A percentile compares a stretch with the other conserved stretches of the same genome.
Evolutionary conservation across 306 rosid genomes (phyloP).

Genomic region (Oxytropis ochrocephala): DNA sequence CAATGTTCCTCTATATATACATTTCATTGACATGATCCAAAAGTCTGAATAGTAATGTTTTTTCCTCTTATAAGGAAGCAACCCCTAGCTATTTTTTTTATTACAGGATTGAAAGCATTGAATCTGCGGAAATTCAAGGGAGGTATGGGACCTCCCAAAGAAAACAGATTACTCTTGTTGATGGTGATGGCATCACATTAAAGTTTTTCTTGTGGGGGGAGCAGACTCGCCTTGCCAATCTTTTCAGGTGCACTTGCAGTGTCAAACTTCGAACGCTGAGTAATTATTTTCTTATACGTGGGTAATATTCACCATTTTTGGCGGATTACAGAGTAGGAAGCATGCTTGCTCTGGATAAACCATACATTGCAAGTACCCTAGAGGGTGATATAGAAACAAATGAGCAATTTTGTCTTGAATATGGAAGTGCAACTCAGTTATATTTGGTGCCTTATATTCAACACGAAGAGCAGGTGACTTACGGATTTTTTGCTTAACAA

Average conservation of each 20-base stretch:
- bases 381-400: slow-evolving; percentile 44
- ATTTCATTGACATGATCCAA: slow-evolving; percentile 1
- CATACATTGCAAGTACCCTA: slow-evolving; percentile 46
- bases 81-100: not conserved
- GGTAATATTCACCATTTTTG: not conserved
- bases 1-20: not conserved
- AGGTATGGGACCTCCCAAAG: slow-evolving; percentile 37
- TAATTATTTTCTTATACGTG: not conserved
- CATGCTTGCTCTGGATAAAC: slow-evolving; percentile 85
- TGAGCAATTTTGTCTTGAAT: slow-evolving; percentile 67
- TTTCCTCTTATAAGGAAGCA: not conserved
- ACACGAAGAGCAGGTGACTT: slow-evolving; percentile 79
- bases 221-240: slow-evolving; percentile 74
- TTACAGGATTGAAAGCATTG: slow-evolving; percentile 70
- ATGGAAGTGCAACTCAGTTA: slow-evolving; percentile 85
- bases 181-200: slow-evolving; percentile 49
- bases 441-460: slow-evolving; percentile 81
- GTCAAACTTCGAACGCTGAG: slow-evolving; percentile 2
- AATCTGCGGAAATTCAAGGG: slow-evolving; percentile 52
- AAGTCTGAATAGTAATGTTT: not conserved
- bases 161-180: slow-evolving; percentile 72
- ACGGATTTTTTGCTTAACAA: not conserved
- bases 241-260: slow-evolving; percentile 56
- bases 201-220: slow-evolving; percentile 84
- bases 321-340: slow-evolving; percentile 61